These are phyloP conservation scores for Aspergillus eucalypticola DNA, from an alignment of 2,329 filamentous ascomycete genomes.

Conservation along the genomic window DNA sequence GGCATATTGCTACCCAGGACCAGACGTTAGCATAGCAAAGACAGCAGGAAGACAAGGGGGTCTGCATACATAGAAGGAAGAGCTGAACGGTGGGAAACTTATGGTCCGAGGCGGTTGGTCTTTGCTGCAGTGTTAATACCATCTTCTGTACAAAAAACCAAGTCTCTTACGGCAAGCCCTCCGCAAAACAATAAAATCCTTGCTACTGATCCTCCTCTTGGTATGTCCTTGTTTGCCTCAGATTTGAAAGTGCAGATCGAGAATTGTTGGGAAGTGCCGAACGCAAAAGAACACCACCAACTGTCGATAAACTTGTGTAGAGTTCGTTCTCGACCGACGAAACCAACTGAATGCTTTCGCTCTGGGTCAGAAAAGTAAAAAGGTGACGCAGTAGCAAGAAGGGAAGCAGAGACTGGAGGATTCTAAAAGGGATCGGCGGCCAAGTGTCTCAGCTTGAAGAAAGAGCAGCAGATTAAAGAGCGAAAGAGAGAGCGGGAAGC, in stretches of 20 bases:
- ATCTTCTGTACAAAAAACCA: slow-evolving; percentile 53
- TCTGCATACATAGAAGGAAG: slow-evolving; percentile 72
- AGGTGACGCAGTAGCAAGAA: not conserved
- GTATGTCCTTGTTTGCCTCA: not conserved
- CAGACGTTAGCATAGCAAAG: not conserved
- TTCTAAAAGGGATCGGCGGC: not conserved
- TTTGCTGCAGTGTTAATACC: slow-evolving; percentile 61
- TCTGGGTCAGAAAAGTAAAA: not conserved
- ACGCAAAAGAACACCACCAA: not conserved
- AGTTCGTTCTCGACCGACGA: no score
- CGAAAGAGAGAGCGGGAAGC: not conserved
- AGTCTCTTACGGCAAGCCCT: slow-evolving; percentile 54
- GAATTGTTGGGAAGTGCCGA: not conserved
- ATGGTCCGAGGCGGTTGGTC: slow-evolving; percentile 62
- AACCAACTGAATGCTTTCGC: no score
- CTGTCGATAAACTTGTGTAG: not conserved
- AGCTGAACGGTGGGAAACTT: slow-evolving; percentile 81
- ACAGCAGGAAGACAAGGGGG: slow-evolving; percentile 1
- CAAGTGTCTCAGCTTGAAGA: not conserved
- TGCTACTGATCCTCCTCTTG: slow-evolving; percentile 3
- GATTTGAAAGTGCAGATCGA: not conserved
- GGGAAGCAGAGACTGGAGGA: not conserved
- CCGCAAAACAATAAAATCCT: slow-evolving; percentile 17
- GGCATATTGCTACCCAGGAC: slow-evolving; percentile 71
- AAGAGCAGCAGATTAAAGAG: not conserved